A percentile compares a stretch with the other conserved stretches of the same genome.
Conservation (phyloP, 2,329 filamentous ascomycete genomes). For the Sclerotinia minor region DNA sequence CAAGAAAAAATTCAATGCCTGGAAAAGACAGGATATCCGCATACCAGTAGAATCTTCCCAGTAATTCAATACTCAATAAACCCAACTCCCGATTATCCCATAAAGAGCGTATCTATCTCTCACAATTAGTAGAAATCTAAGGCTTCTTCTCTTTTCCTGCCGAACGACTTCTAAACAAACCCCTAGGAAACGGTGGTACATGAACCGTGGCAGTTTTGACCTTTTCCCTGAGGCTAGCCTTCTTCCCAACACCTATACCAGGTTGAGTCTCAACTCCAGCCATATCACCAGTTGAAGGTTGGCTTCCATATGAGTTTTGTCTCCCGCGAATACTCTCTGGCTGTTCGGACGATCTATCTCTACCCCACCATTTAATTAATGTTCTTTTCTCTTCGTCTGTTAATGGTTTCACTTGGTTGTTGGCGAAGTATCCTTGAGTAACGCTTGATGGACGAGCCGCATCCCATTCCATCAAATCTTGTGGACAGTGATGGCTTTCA, state of each 20-base stretch:
- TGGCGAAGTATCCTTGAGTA: slow-evolving; percentile 17
- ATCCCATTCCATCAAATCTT: slow-evolving; percentile 23
- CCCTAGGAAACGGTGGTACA: slow-evolving; percentile 21
- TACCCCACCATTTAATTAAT: slow-evolving; percentile 25
- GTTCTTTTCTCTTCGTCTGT: slow-evolving; percentile 22
- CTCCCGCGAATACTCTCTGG: slow-evolving; percentile 21
- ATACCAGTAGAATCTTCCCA: not conserved
- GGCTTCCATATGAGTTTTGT: slow-evolving; percentile 17
- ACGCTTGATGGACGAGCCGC: slow-evolving; percentile 19
- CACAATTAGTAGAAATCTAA: not conserved
- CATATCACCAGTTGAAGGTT: slow-evolving; percentile 9
- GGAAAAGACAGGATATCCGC: slow-evolving; percentile 20
- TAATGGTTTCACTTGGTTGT: slow-evolving; percentile 19
- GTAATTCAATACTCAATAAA: not conserved
- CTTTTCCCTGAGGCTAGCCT: slow-evolving; percentile 15
- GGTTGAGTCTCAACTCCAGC: not conserved
- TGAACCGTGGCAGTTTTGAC: slow-evolving; percentile 22
- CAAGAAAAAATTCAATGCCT: not conserved
- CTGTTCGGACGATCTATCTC: slow-evolving; percentile 23
- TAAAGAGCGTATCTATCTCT: not conserved
- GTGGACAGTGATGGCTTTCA: not conserved
- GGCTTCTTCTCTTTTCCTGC: slow-evolving; percentile 23
- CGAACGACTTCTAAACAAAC: slow-evolving; percentile 23
- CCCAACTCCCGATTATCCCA: not conserved
- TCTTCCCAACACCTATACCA: slow-evolving; percentile 6